Base-by-base conservation (phyloP, 495 filamentous ascomycete genomes). In the Jackrogersella minutella region DNA sequence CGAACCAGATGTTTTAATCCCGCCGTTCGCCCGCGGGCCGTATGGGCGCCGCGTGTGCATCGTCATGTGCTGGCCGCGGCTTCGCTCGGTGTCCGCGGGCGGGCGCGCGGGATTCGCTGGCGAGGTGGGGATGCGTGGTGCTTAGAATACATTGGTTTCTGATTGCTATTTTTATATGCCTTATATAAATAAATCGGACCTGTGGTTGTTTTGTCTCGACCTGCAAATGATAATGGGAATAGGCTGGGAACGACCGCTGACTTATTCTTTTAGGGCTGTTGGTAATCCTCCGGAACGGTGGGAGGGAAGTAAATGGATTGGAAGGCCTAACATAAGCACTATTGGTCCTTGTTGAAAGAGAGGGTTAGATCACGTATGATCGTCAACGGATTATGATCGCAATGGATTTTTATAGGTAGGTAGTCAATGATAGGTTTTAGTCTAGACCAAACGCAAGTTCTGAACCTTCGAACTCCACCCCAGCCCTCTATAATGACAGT, bases 61-160 rank as follows among this genome's bases (percentile, higher is more conserved):
- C 80, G 80, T 70, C 80, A 82, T 70, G 73, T 81, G 80, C 80
- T 80, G n/a, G 62, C 73, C 72, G 77, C 71, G 74, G 58, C 43
- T 28, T 10, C 26, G 65, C 52, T 64, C 58, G 66, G 64, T 65
- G 63, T 53, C 47, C 69, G 66, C 13, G 62, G 71, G 68, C 57
- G 52, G 66, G 58, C 24, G 55, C 43, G 53, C 51, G 63, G 62
- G 59, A 58, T 66, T 51, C 65, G 63, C 69, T 54, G 73, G 74
- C 59, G 73, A 64, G 76, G 74, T 66, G 73, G 76, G 70, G 72
- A 62, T 71, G 72, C 41, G 80, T 80, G 46, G 50, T 82, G 80
- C 78, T 82, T 79, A 81, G 62, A 80, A 62, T 47, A 67, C 74
- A 77, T 57, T 68, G 80, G 80, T 82, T 82, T 82, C 80, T 82